Conservation (phyloP, 192 early-diverging fungal species). For the Coemansia sp. region DNA sequence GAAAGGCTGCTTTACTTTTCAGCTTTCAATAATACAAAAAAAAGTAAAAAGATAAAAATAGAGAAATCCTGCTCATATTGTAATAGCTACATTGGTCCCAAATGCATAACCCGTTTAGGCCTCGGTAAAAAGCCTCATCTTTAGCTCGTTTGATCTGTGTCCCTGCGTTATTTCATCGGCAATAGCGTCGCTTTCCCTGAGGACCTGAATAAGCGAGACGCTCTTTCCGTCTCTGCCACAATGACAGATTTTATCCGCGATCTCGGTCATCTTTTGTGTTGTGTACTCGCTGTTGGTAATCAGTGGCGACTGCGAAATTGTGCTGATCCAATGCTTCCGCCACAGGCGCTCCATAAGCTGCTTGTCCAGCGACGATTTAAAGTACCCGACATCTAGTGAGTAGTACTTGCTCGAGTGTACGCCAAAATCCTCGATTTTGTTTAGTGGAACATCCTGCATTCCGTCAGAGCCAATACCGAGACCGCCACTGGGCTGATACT, state of each 20-base stretch:
- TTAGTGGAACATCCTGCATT: slow-evolving; percentile 67
- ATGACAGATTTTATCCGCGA: slow-evolving; percentile 38
- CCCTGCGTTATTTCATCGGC: slow-evolving; percentile 46
- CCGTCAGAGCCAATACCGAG: slow-evolving; percentile 15
- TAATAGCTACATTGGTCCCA: background rate
- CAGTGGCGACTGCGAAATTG: slow-evolving; percentile 88
- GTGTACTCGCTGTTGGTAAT: slow-evolving; percentile 64
- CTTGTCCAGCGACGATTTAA: slow-evolving; percentile 88
- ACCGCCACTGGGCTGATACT: slow-evolving; percentile 8
- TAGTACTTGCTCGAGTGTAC: slow-evolving; percentile 90
- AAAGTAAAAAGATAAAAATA: background rate
- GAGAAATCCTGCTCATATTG: too few relatives aligned
- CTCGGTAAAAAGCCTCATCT: slow-evolving; percentile 40
- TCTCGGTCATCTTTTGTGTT: slow-evolving; percentile 44
- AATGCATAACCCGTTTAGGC: too few relatives aligned
- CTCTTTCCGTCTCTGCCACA: slow-evolving; percentile 28
- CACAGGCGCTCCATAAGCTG: slow-evolving; percentile 88
- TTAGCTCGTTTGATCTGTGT: slow-evolving; percentile 38
- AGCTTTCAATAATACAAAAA: background rate
- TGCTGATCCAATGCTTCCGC: slow-evolving; percentile 99
- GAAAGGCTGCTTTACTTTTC: slow-evolving; percentile 3
- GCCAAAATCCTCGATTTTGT: slow-evolving; percentile 98
- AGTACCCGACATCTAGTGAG: slow-evolving; percentile 84
- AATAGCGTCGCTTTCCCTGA: slow-evolving; percentile 46
- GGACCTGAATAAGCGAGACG: slow-evolving; percentile 27